Conservation (phyloP, 2,329 filamentous ascomycete genomes). For the Clarireedia monteithiana region DNA sequence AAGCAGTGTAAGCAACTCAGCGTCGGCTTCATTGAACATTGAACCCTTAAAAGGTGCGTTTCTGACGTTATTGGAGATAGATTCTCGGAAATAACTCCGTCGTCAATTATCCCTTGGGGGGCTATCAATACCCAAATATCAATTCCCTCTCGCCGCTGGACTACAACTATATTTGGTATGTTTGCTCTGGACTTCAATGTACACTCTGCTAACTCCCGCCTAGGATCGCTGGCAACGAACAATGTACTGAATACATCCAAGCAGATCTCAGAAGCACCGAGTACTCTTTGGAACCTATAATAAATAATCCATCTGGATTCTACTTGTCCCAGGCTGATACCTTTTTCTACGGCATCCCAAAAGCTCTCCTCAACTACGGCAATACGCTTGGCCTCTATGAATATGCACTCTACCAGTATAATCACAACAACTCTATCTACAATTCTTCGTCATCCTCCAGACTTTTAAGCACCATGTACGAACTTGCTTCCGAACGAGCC, state of each 20-base stretch:
- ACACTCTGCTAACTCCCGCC: neutral
- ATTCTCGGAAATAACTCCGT: conserved; percentile 52
- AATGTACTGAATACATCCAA: conserved; percentile 19
- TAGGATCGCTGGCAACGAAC: conserved; percentile 23
- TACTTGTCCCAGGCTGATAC: conserved; percentile 18
- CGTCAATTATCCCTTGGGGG: conserved; percentile 59
- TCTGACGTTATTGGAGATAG: conserved; percentile 24
- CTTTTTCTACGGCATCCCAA: conserved; percentile 16
- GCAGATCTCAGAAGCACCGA: conserved; percentile 2
- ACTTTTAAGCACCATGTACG: conserved; percentile 45
- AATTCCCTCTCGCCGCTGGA: neutral
- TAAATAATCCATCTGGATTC: conserved; percentile 10
- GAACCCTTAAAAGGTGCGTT: neutral
- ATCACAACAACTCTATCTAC: conserved; percentile 40
- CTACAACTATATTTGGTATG: conserved; percentile 3
- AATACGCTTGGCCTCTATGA: conserved; percentile 54
- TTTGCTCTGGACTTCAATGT: neutral
- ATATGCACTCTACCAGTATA: conserved; percentile 45
- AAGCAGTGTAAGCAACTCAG: neutral
- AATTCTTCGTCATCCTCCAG: conserved; percentile 34
- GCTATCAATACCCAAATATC: conserved; percentile 65
- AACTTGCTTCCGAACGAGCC: conserved; percentile 62
- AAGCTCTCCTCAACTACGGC: conserved; percentile 17
- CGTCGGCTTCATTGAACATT: neutral
- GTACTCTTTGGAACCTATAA: neutral